Evolutionary conservation across 2,329 filamentous ascomycete species (phyloP).

Genomic region (Botrytis paeoniae): DNA sequence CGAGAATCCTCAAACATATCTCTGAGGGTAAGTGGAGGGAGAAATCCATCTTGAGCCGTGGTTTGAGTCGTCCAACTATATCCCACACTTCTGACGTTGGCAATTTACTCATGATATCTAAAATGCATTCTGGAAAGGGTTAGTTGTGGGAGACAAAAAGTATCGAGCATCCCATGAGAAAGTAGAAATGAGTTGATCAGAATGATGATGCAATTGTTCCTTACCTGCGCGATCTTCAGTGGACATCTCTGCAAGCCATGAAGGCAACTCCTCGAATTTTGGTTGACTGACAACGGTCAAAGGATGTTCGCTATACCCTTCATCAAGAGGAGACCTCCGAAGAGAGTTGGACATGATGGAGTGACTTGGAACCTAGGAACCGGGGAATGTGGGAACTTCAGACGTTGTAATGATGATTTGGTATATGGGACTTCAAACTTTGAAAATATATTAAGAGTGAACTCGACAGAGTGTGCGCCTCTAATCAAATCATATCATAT

Average conservation of each 20-base stretch:
- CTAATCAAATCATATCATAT: not conserved
- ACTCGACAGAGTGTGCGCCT: not conserved
- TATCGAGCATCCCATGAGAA: not conserved
- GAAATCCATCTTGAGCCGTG: conserved; percentile 90
- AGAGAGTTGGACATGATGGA: conserved; percentile 8
- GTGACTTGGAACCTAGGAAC: not conserved
- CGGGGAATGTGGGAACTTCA: conserved; percentile 14
- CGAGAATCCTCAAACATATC: conserved; percentile 84
- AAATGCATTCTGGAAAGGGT: conserved; percentile 65
- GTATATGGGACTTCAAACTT: not conserved
- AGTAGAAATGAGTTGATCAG: not conserved
- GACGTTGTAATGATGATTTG: conserved; percentile 27
- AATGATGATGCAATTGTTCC: not conserved
- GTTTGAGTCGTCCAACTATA: conserved; percentile 76
- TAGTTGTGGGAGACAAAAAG: not conserved
- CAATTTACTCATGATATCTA: conserved; percentile 72
- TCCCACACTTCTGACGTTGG: conserved; percentile 76
- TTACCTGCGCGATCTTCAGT: conserved; percentile 34
- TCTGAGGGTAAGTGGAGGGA: conserved; percentile 82
- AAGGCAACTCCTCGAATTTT: conserved; percentile 24
- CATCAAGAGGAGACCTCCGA: conserved; percentile 34
- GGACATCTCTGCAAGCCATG: conserved; percentile 31
- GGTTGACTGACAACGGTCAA: conserved; percentile 27
- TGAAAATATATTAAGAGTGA: not conserved
- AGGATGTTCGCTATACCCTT: conserved; percentile 40